A percentile compares a stretch with the other conserved stretches of the same genome.
phyloP scores from a whole-genome alignment of 345 rosid genomes.

The Pseudoturritis turrita region DNA sequence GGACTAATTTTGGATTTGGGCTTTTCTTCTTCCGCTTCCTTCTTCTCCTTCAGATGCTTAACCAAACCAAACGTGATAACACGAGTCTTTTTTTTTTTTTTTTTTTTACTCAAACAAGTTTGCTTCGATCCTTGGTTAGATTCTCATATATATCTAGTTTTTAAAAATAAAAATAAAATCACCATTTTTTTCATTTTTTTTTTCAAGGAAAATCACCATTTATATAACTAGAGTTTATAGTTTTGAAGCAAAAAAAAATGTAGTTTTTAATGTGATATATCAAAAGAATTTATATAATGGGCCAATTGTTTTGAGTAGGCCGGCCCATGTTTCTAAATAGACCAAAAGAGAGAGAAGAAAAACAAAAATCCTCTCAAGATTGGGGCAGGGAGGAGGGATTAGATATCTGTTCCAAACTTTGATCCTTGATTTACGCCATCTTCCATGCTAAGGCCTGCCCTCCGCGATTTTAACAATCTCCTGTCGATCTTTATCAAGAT shows the following conservation, averaged over 20 bases:
- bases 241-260: not conserved
- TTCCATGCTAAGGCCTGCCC: too few relatives aligned
- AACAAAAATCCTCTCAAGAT: too few relatives aligned
- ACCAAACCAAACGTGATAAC: conserved; percentile 20
- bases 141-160: not conserved
- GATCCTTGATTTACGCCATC: too few relatives aligned
- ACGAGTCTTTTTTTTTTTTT: conserved; percentile 6
- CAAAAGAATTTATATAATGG: not conserved
- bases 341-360: too few relatives aligned
- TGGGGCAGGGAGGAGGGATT: too few relatives aligned
- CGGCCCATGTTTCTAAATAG: not conserved
- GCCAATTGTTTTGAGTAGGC: not conserved
- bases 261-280: too few relatives aligned
- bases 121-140: not conserved
- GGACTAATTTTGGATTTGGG: conserved; percentile 11
- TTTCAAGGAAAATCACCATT: not conserved
- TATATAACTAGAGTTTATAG: not conserved
- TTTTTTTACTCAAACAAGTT: not conserved
- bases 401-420: too few relatives aligned
- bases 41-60: not conserved
- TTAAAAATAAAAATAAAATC: not conserved
- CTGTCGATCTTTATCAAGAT: too few relatives aligned
- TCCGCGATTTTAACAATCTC: too few relatives aligned
- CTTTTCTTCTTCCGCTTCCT: conserved; percentile 27
- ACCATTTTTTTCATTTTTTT: too few relatives aligned